phyloP scores from a whole-genome alignment of 2,329 filamentous ascomycete genomes.

The Calonectria pauciramosa region DNA sequence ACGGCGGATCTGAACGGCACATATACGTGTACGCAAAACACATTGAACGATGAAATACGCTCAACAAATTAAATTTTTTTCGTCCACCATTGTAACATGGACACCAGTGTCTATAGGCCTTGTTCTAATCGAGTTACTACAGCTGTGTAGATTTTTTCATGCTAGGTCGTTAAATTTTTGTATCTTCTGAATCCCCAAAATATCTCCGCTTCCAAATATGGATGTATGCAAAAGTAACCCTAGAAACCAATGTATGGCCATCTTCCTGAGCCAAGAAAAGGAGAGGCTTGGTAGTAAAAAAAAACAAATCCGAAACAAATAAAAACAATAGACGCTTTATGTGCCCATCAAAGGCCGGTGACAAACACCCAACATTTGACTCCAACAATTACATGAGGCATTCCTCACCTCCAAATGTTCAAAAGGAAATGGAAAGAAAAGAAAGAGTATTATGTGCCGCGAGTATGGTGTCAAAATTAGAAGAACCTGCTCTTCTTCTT shows the following conservation, averaged over 20 bases:
- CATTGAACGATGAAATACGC: conserved; percentile 1
- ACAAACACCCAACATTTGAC: conserved; percentile 13
- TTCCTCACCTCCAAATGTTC: conserved; percentile 18
- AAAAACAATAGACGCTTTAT: conserved; percentile 14
- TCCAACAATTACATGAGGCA: conserved; percentile 27
- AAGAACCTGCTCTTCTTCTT: conserved; percentile 61
- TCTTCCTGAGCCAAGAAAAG: conserved; percentile 11
- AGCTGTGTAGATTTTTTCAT: conserved; percentile 45
- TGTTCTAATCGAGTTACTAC: conserved; percentile 42
- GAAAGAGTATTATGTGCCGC: conserved; percentile 16
- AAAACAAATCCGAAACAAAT: conserved; percentile 13
- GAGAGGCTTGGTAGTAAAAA: not conserved
- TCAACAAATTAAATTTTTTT: conserved; percentile 37
- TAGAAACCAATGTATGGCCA: not conserved
- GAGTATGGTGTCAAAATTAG: conserved; percentile 32
- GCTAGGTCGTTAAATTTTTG: conserved; percentile 45
- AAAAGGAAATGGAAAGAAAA: not conserved
- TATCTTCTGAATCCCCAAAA: conserved; percentile 29
- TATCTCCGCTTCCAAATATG: conserved; percentile 30
- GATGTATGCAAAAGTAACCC: not conserved
- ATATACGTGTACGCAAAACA: conserved; percentile 1
- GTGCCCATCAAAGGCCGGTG: conserved; percentile 17
- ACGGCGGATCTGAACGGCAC: not conserved
- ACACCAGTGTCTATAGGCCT: conserved; percentile 38
- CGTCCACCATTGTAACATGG: conserved; percentile 40